Base-by-base conservation (phyloP, 164 flowering plant genomes). In the Magnolia kwangsiensis region DNA sequence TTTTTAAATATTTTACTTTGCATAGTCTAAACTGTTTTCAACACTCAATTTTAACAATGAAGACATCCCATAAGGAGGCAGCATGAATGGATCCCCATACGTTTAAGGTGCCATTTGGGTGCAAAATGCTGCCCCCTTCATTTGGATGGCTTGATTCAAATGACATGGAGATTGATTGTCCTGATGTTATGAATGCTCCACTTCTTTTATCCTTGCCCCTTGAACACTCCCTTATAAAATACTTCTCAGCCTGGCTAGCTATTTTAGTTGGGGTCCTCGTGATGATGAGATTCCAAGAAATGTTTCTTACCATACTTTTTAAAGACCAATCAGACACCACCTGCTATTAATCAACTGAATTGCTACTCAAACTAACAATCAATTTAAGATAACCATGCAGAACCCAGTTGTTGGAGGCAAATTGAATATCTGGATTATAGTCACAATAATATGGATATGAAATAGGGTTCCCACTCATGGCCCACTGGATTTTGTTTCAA, bases 181-280 rank as follows among this genome's bases (percentile, higher is more conserved):
- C 94, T 92, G 74, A 94, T 91, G 63, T 92, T 95, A 72, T 91
- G 94, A 74, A 92, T 93, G 80, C 96, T 91, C 13, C 93, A 86
- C 96, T 86, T 71, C 90, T 80, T 81, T 89, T 91, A 75, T 90
- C 94, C 68, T 91, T 93, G 59, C 92, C 92, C 20, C 90, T 91
- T 0, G 90, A 84, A 66, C 79, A 80, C 78, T 86, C 94, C 78
- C 93, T 71, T 76, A 88, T 87, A 67, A 91, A 89, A 75, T 88
- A 91, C 72, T 92, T 92, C 76, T 92, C 94, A 69, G 97, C 93
- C 85, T 90, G 97, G 74, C 97, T 92, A 4, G 94, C 93, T 16
- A 91, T 93, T 73, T 91, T 92, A 71, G 95, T 91, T 29, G 92
- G 90, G 1, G 95, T 91, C 74, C 93, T 85, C 1, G 94, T 69